Evolutionary conservation across 2,329 filamentous ascomycete genomes (phyloP), one percentile per base, ranked within the genome.

Genomic region (Cercospora sp.): DNA sequence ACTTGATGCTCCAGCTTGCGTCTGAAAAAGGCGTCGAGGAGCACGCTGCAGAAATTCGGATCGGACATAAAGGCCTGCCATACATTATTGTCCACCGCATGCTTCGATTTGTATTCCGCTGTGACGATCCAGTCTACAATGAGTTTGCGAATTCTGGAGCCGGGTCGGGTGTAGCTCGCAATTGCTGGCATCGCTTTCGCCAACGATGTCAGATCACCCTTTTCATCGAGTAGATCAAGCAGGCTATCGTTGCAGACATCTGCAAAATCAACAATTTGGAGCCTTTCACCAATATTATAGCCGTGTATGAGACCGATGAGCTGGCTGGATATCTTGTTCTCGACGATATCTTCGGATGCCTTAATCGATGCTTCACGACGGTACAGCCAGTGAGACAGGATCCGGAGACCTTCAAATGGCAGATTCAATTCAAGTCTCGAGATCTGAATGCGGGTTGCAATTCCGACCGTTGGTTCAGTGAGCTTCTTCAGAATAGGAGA

Each of bases 1-100:
- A 37, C 18, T 10, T 53, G 30, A 55, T 63, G 61, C 28, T 55
- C 61, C 18, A 57, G 26, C 61, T 63, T 63, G 16, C 61, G 61
- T 49, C 24, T 63, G 13, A 16, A 55, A 45, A 63, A 63, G 12
- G 45, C 61, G 16, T 16, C 30, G 13, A 63, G 28, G 12, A 63
- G 49, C 49, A 37, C 57, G n/a, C 45, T n/a, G 13, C 28, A 37
- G 13, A 63, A 63, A 21, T 30, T 10, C 12, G 5, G 43, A 40
- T 63, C 61, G 12, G 28, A 28, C 26, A 57, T 40, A 9, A 63
- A 55, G 18, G 49, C 30, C 8, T 40, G 28, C 45, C 45, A 57
- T 13, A 34, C 28, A 16, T 37, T 53, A 21, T 28, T 49, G 13
- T 53, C 45, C n/a, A 53, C 45, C 13, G 28, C 26, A 30, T 32